Base-by-base conservation (phyloP, 2,329 filamentous ascomycete species). In the Aspergillus thermomutatus region DNA sequence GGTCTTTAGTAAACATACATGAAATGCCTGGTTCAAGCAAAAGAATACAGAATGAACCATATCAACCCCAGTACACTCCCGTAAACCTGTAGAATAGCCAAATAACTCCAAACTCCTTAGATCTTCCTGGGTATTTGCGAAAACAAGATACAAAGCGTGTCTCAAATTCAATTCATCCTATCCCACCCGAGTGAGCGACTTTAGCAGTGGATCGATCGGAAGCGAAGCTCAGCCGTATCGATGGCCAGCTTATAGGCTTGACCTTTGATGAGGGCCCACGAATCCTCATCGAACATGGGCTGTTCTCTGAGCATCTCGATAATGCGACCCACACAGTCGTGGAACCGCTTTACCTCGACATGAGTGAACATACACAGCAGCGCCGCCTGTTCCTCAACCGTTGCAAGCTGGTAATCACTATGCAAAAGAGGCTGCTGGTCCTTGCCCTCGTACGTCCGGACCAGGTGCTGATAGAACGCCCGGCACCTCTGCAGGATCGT, bases 291-390 rank as follows among this genome's bases (percentile, higher is more conserved):
- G 31, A 56, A 56, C 11, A 21, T 23, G 11, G 53, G 23, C 25
- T 52, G 25, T 1, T 43, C 43, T 19, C 34, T 8, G 10, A 54
- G 34, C 2, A 9, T 49, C 26, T 34, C n/a, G 9, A 49, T 34
- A 9, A 60, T 14, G 17, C 56, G 45, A 19, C 27, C 19, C 17
- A 58, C 23, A 10, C 48, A 40, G 4, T 14, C 34, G n/a, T 55
- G 26, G 23, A 60, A 49, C 9, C 51, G 53, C 28, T 52, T 47
- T 19, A 54, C 46, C 43, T 58, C 47, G 21, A 43, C 11, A 46
- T 57, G 41, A 17, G 51, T 46, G 7, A 50, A 23, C n/a, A 28
- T 19, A 17, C 50, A 50, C 8, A 50, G 48, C n/a, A 54, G n/a
- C 21, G 8, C 46, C 4, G n/a, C 37, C 14, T 34, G 47, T 25